Percentiles rank a stretch among this genome's conserved stretches.
Conservation (phyloP, 169 alveolate species). For the Perkinsus olseni region DNA sequence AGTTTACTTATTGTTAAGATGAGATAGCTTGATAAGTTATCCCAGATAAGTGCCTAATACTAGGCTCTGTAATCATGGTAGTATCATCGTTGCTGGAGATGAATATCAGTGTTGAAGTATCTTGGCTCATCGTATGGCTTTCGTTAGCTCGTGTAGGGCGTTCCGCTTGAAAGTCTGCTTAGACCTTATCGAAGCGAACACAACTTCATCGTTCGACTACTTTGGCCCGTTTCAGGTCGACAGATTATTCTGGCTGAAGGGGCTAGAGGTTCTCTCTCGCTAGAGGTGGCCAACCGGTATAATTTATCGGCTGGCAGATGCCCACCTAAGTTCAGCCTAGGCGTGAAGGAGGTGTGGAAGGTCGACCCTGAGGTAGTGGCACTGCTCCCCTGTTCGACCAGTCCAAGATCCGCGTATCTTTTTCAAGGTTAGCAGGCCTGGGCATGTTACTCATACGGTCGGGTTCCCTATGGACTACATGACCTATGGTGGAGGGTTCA, state of each 20-base stretch:
- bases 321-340: constrained; percentile 55
- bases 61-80: no score
- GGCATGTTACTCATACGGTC: constrained; percentile 40
- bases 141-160: no score
- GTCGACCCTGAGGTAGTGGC: constrained; percentile 12
- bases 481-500: constrained; percentile 70
- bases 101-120: no score
- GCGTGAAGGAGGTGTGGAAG: constrained; percentile 55
- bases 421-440: neutral
- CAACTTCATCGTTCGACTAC: neutral
- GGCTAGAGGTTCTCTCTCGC: constrained; percentile 68
- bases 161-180: no score
- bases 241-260: constrained; percentile 64
- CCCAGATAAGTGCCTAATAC: no score
- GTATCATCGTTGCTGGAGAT: no score
- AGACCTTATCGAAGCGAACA: no score
- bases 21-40: no score
- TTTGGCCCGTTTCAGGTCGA: constrained; percentile 33
- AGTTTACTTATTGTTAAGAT: no score
- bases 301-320: constrained; percentile 41
- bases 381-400: neutral
- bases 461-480: constrained; percentile 67
- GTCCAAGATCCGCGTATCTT: neutral
- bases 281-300: constrained; percentile 41
- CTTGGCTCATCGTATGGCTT: no score